phyloP scores from a whole-genome alignment of 2,329 filamentous ascomycete species.

The Diplodia mutila region DNA sequence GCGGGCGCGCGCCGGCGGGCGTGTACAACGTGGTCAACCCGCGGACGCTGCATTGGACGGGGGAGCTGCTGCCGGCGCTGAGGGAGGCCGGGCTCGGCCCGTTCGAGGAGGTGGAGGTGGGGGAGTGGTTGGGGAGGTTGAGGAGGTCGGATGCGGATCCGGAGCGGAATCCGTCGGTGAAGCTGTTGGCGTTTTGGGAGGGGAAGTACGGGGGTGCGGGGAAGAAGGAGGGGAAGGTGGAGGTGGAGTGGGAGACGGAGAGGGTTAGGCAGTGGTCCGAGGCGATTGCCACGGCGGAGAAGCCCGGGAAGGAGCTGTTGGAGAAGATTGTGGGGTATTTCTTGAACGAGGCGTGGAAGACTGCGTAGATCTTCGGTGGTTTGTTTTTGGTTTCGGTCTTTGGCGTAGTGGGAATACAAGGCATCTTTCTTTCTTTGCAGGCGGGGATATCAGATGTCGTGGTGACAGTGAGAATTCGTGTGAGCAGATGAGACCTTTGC shows the following conservation, averaged over 20 bases:
- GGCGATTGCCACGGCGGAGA: conserved; percentile 7
- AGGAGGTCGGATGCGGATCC: conserved; percentile 33
- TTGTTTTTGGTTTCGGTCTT: background rate
- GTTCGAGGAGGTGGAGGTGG: conserved; percentile 33
- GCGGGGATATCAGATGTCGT: too few relatives aligned
- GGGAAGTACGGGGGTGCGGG: conserved; percentile 33
- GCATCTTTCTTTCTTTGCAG: too few relatives aligned
- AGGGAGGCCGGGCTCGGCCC: conserved; percentile 44
- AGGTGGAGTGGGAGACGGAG: conserved; percentile 13
- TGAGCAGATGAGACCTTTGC: too few relatives aligned
- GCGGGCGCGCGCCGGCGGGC: background rate
- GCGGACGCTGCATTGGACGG: conserved; percentile 55
- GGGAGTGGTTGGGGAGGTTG: conserved; percentile 35
- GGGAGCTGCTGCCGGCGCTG: conserved; percentile 58
- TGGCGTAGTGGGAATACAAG: too few relatives aligned
- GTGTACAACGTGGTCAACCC: conserved; percentile 61
- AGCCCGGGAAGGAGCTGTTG: conserved; percentile 7
- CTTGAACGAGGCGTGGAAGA: conserved; percentile 20
- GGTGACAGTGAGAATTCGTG: too few relatives aligned
- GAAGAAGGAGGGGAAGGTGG: background rate
- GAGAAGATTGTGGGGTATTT: conserved; percentile 20
- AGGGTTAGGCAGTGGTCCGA: conserved; percentile 14
- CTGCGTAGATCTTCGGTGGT: background rate
- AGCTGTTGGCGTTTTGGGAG: conserved; percentile 38
- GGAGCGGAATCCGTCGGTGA: conserved; percentile 35